Percentiles rank a stretch among this genome's conserved stretches.
phyloP scores from a whole-genome alignment of 768 basidiomycete species.

The Amanita jacksonii region DNA sequence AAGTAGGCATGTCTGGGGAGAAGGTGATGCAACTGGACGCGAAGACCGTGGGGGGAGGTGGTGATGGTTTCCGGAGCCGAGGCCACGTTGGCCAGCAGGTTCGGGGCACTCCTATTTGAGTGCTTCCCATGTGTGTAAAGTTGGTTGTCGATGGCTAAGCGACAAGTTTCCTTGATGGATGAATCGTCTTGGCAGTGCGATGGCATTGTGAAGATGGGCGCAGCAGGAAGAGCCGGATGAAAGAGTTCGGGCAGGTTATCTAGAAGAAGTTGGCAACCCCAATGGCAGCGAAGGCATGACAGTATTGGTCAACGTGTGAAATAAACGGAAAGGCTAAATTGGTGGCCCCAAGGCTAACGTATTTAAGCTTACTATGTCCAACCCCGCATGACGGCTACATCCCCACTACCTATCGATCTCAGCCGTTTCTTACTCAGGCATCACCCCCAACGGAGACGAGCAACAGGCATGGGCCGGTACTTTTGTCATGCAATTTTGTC shows the following conservation, averaged over 20 bases:
- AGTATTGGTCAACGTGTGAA: too few relatives aligned
- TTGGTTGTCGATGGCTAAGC: neutral
- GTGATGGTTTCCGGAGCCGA: neutral
- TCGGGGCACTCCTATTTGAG: conserved; percentile 5
- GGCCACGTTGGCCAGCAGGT: neutral
- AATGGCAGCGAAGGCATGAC: too few relatives aligned
- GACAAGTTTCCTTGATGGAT: neutral
- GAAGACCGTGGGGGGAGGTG: conserved; percentile 27
- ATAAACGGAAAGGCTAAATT: too few relatives aligned
- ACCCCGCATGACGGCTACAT: too few relatives aligned
- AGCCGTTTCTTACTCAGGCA: too few relatives aligned
- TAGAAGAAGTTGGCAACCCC: neutral
- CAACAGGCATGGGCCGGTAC: too few relatives aligned
- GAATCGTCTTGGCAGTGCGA: conserved; percentile 5
- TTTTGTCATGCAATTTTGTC: too few relatives aligned
- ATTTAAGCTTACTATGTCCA: too few relatives aligned
- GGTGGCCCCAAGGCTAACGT: too few relatives aligned
- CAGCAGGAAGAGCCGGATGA: neutral
- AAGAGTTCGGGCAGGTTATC: neutral
- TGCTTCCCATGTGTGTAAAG: neutral
- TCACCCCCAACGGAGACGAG: too few relatives aligned
- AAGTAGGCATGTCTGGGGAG: conserved; percentile 61
- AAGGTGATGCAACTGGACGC: conserved; percentile 50
- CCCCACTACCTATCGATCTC: too few relatives aligned
- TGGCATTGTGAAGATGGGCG: neutral